These are phyloP conservation scores for Hemileccinum impolitum DNA, from an alignment of 768 basidiomycete species.

Conservation along the genomic window DNA sequence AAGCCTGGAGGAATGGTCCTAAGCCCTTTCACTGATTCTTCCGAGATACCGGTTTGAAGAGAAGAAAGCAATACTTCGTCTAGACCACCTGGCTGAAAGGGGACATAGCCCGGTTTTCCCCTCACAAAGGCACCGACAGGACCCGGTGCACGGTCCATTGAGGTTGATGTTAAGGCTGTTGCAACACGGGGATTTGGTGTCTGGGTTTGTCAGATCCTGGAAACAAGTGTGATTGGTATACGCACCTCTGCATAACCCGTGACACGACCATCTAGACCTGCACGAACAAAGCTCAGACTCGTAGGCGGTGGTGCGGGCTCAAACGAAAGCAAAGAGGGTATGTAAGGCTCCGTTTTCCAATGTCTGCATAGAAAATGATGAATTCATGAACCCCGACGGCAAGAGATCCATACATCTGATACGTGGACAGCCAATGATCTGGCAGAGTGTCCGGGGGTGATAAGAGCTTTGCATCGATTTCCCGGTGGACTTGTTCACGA, in stretches of 20 bases:
- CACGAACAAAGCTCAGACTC: constrained; percentile 64
- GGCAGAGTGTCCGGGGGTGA: constrained; percentile 66
- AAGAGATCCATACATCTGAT: constrained; percentile 68
- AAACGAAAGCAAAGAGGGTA: constrained; percentile 61
- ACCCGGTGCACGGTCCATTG: constrained; percentile 80
- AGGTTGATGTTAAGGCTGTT: constrained; percentile 80
- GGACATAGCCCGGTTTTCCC: constrained; percentile 90
- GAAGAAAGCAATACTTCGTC: constrained; percentile 51
- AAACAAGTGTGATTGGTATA: constrained; percentile 1
- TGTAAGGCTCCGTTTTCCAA: constrained; percentile 61
- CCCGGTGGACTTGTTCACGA: constrained; percentile 53
- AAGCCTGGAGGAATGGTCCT: constrained; percentile 82
- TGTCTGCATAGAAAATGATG: constrained; percentile 43
- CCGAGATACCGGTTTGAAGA: constrained; percentile 30
- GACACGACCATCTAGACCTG: constrained; percentile 76
- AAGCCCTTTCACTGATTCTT: constrained; percentile 42
- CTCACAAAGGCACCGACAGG: constrained; percentile 80
- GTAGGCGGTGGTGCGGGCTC: constrained; percentile 76
- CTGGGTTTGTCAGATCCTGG: constrained; percentile 34
- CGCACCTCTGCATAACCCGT: constrained; percentile 79
- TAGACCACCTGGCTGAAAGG: constrained; percentile 92
- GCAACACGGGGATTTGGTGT: constrained; percentile 50
- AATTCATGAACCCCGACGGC: constrained; percentile 9
- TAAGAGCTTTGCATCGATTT: constrained; percentile 75
- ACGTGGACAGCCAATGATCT: constrained; percentile 68